Evolutionary conservation across 2,329 filamentous ascomycete species (phyloP).

Genomic region (Cladosporium sp.): DNA sequence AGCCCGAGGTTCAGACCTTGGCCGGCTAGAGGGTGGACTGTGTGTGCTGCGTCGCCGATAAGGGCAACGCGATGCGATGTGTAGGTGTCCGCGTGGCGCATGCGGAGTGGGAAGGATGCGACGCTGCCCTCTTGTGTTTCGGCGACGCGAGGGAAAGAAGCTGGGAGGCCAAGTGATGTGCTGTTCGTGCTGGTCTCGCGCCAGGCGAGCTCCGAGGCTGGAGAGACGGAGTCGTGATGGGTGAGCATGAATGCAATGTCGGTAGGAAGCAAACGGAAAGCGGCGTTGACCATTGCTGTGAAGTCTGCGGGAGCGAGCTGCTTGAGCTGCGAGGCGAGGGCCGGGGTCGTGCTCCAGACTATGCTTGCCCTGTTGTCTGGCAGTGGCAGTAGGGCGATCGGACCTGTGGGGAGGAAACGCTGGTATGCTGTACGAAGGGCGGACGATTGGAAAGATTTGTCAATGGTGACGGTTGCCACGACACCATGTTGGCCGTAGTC

Average conservation of each 20-base stretch:
- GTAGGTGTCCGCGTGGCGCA: slow-evolving; percentile 93
- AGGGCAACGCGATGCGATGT: slow-evolving; percentile 85
- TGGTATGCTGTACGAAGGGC: slow-evolving; percentile 78
- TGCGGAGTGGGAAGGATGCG: slow-evolving; percentile 84
- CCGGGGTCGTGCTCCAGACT: slow-evolving; percentile 90
- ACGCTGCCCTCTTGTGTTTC: slow-evolving; percentile 74
- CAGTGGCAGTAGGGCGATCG: slow-evolving; percentile 84
- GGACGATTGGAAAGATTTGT: slow-evolving; percentile 26
- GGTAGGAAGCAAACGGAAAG: slow-evolving; percentile 73
- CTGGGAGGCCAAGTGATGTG: slow-evolving; percentile 34
- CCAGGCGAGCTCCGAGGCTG: slow-evolving; percentile 67
- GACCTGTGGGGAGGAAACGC: slow-evolving; percentile 87
- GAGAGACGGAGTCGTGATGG: slow-evolving; percentile 30
- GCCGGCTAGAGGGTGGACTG: slow-evolving; percentile 87
- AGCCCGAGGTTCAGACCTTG: slow-evolving; percentile 94
- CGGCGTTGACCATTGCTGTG: slow-evolving; percentile 83
- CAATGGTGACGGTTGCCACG: slow-evolving; percentile 77
- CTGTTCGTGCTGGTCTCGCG: slow-evolving; percentile 66
- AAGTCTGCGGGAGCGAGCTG: slow-evolving; percentile 69
- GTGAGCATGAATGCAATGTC: slow-evolving; percentile 83
- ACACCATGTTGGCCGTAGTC: slow-evolving; percentile 89
- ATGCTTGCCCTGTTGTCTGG: slow-evolving; percentile 78
- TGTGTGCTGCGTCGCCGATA: slow-evolving; percentile 91
- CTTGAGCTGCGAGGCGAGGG: slow-evolving; percentile 75
- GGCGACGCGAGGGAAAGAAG: slow-evolving; percentile 52